Percentiles rank a stretch among this genome's conserved stretches.
Conservation (phyloP, 345 rosid genomes). For the Dovyalis caffra region DNA sequence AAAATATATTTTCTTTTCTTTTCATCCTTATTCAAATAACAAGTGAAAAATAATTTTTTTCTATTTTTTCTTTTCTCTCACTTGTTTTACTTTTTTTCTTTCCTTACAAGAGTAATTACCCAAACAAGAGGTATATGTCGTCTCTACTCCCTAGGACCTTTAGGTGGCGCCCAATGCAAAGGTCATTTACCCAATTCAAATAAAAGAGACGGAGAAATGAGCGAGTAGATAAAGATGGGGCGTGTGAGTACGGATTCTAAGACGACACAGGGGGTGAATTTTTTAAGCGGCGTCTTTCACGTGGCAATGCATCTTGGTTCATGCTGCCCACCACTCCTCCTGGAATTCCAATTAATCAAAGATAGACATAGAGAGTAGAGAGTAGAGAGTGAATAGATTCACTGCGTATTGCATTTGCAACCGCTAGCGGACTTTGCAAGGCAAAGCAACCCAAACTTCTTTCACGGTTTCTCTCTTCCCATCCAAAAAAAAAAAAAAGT, state of each 20-base stretch:
- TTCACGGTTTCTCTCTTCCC: not conserved
- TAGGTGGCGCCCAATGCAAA: no score
- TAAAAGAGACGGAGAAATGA: not conserved
- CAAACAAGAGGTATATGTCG: no score
- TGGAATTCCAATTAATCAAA: slow-evolving; percentile 16
- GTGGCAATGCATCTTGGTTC: slow-evolving; percentile 40
- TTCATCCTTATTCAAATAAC: no score
- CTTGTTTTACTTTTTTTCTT: no score
- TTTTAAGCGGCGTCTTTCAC: slow-evolving; percentile 31
- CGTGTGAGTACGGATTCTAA: no score
- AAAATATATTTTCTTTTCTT: no score
- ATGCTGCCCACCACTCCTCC: slow-evolving; percentile 19
- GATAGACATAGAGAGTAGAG: no score
- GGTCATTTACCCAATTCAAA: not conserved
- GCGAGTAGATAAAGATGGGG: not conserved
- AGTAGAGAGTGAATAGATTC: not conserved
- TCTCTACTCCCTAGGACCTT: no score
- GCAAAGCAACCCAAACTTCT: not conserved
- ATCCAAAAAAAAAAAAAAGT: not conserved
- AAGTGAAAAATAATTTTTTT: no score
- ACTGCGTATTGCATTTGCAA: not conserved
- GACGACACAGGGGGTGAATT: not conserved
- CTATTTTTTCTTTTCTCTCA: no score
- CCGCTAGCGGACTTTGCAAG: slow-evolving; percentile 26
- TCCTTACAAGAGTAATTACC: no score